A percentile compares a stretch with the other conserved stretches of the same genome.
These are phyloP conservation scores for Diplodia intermedia DNA, from an alignment of 2,329 filamentous ascomycete species.

Conservation along the genomic window DNA sequence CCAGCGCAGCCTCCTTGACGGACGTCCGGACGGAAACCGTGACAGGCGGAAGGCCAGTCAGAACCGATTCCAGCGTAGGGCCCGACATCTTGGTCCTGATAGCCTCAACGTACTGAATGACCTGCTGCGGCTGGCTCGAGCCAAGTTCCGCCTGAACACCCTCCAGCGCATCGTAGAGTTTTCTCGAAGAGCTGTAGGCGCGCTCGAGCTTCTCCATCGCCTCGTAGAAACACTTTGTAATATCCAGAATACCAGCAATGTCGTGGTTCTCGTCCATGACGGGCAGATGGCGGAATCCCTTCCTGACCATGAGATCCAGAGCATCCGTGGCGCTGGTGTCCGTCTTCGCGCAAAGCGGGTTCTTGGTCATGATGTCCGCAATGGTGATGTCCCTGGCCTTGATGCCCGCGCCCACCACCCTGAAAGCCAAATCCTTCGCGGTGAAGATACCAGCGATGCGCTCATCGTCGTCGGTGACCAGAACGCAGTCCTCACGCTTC, in stretches of 20 bases:
- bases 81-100: constrained; percentile 96
- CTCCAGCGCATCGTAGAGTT: constrained; percentile 95
- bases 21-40: constrained; percentile 96
- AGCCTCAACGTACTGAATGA: constrained; percentile 98
- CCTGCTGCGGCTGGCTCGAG: constrained; percentile 94
- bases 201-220: constrained; percentile 99
- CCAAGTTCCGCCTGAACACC: constrained; percentile 97
- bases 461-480: constrained; percentile 97
- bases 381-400: constrained; percentile 92
- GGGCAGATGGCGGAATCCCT: constrained; percentile 95
- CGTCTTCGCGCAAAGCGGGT: constrained; percentile 94
- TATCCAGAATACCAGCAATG: constrained; percentile 96
- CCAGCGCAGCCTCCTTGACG: constrained; percentile 89
- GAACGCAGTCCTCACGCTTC: constrained; percentile 95
- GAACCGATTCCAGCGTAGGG: constrained; percentile 90
- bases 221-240: constrained; percentile 99
- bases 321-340: constrained; percentile 98
- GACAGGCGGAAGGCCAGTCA: constrained; percentile 89
- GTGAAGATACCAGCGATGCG: constrained; percentile 99
- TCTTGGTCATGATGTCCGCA: constrained; percentile 99
- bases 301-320: constrained; percentile 95
- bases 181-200: constrained; percentile 96
- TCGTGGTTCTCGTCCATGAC: constrained; percentile 99
- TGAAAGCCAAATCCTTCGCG: constrained; percentile 96
- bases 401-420: constrained; percentile 88